Evolutionary conservation across 163 green algal genomes (phyloP), one percentile per base, ranked within the genome.

Genomic region (Scenedesmus sp.): DNA sequence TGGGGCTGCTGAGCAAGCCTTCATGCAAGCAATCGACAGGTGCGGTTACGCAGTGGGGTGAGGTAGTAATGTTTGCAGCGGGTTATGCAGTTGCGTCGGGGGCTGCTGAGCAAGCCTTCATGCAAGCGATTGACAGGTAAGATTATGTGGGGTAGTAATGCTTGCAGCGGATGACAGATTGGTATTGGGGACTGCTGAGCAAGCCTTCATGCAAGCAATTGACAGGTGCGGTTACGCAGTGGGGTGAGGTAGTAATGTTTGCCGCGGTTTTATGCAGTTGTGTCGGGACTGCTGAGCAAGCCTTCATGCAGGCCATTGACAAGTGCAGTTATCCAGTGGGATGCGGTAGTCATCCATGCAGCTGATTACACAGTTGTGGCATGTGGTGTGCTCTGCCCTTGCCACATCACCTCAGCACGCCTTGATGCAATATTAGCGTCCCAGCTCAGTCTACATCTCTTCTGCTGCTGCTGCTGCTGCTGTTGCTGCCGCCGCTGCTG

Each of bases 11-110:
- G 83, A 81, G 62, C 62, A 81, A 12, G 18, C 74, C 12, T 67
- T 89, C 3, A 54, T 67, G 84, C 84, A 66, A 13, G 84, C 84
- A 6, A 55, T 89, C 34, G 56, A 89, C 7, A 57, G 83, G 83
- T 73, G 56, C 59, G 57, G 34, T 46, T 46, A 46, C 34, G 34
- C 34, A 46, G 34, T 46, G 34, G 34, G 34, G 34, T 46, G 34
- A 1, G 34, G 81, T 10, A 66, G 81, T 20, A 0, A 12, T 86
- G 46, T 7, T 9, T 12, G 52, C 52, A 18, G 18, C n/a, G 10
- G 82, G 16, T 55, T n/a, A 12, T 20, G 55, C 82, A 9, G 16
- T 60, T 54, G 56, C 66, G 15, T 55, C 66, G 12, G 55, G 20
- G 12, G 16, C 12, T 46, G 10, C 66, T 52, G 81, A 67, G 54